Evolutionary conservation across 2,329 filamentous ascomycete species (phyloP).

Genomic region (Thielaviopsis cerberus): DNA sequence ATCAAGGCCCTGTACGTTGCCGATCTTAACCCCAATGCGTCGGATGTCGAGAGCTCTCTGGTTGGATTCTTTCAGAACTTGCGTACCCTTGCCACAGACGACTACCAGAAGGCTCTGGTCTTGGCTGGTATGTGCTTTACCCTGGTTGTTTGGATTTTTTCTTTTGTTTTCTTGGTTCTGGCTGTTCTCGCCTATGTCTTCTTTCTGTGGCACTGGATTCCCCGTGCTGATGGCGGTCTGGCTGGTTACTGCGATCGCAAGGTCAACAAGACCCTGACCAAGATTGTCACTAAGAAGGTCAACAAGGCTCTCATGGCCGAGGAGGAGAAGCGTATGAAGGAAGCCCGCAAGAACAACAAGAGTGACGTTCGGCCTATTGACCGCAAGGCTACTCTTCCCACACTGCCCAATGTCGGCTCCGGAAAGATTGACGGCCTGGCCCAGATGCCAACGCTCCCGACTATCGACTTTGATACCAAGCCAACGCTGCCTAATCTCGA

Average conservation of each 20-base stretch:
- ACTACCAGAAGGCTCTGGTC: conserved; percentile 64
- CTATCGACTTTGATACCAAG: conserved; percentile 13
- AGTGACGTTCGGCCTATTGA: conserved; percentile 31
- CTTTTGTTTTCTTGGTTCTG: conserved; percentile 53
- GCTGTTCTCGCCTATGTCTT: conserved; percentile 64
- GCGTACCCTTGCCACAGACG: conserved; percentile 48
- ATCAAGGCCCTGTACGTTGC: conserved; percentile 66
- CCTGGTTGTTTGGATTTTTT: conserved; percentile 71
- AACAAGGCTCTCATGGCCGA: conserved; percentile 75
- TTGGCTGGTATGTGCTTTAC: conserved; percentile 87
- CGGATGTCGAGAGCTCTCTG: conserved; percentile 41
- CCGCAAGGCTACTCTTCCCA: conserved; percentile 45
- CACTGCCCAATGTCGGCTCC: conserved; percentile 27
- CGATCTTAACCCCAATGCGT: conserved; percentile 33
- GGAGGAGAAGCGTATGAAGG: conserved; percentile 38
- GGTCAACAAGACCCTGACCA: conserved; percentile 66
- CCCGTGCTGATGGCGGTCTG: conserved; percentile 59
- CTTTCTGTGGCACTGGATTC: conserved; percentile 87
- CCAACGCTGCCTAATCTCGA: conserved; percentile 4
- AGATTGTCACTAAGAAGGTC: conserved; percentile 71
- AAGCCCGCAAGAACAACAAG: conserved; percentile 31
- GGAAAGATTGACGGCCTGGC: conserved; percentile 31
- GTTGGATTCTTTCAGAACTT: conserved; percentile 72
- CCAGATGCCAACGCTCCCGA: conserved; percentile 39
- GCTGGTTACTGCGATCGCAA: conserved; percentile 79